Evolutionary conservation across 129 eudicot species (phyloP).

Genomic region (Mikania micrantha): DNA sequence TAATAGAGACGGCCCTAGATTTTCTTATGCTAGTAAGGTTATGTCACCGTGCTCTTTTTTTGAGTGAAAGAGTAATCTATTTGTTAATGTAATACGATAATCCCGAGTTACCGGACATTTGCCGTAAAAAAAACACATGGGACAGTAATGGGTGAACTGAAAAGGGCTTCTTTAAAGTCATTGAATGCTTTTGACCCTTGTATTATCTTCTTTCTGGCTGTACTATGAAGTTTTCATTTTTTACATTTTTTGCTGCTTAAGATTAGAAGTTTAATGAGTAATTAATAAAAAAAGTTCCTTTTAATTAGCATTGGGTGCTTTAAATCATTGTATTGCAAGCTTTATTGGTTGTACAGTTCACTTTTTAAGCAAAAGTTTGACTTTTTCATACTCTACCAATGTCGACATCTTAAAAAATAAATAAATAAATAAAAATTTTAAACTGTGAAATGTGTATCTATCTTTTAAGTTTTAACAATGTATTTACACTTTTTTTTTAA

Average conservation of each 20-base stretch:
- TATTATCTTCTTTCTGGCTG: neutral
- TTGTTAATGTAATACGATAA: too few relatives aligned
- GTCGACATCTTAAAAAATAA: too few relatives aligned
- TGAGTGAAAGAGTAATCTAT: too few relatives aligned
- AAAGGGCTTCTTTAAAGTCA: neutral
- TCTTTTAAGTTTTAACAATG: neutral
- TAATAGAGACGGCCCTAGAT: too few relatives aligned
- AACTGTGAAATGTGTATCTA: too few relatives aligned
- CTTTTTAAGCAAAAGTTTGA: neutral
- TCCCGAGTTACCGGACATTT: too few relatives aligned
- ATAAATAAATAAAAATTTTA: neutral
- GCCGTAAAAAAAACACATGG: too few relatives aligned
- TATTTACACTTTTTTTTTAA: neutral
- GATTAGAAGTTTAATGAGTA: neutral
- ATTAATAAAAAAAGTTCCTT: neutral
- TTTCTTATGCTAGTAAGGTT: too few relatives aligned
- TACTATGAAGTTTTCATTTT: neutral
- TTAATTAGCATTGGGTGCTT: conserved; percentile 9
- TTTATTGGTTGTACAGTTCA: conserved; percentile 19
- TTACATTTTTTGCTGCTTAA: neutral
- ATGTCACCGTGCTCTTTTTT: too few relatives aligned
- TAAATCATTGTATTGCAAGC: conserved; percentile 17
- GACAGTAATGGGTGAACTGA: neutral
- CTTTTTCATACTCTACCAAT: neutral
- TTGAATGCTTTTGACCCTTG: neutral